Conservation (phyloP, 2,329 filamentous ascomycete species). For the Fusarium sp. region DNA sequence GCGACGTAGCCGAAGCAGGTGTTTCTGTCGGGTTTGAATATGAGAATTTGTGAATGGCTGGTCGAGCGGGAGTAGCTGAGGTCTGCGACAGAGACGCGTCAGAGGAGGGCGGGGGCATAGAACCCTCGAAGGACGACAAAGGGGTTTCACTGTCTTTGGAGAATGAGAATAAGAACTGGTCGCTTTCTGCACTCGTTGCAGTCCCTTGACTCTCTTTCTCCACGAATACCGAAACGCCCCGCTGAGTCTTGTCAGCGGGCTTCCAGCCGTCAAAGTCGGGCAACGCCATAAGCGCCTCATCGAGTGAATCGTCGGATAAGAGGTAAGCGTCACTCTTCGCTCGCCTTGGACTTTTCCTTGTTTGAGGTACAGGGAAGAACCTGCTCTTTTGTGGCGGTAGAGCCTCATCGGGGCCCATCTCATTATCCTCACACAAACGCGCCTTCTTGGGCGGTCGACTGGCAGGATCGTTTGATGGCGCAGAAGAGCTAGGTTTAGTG, state of each 20-base stretch:
- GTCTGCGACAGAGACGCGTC: slow-evolving; percentile 33
- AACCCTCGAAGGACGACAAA: slow-evolving; percentile 38
- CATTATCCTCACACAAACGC: slow-evolving; percentile 63
- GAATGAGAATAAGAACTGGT: slow-evolving; percentile 38
- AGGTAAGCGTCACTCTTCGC: slow-evolving; percentile 57
- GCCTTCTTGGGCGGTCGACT: slow-evolving; percentile 66
- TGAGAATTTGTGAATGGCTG: slow-evolving; percentile 51
- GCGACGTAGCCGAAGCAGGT: slow-evolving; percentile 51
- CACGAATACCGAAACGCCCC: slow-evolving; percentile 59
- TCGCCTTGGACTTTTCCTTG: slow-evolving; percentile 41
- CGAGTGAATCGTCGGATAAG: slow-evolving; percentile 68
- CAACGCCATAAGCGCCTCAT: slow-evolving; percentile 63
- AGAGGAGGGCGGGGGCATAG: slow-evolving; percentile 48
- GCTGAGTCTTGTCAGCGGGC: slow-evolving; percentile 49
- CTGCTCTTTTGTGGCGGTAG: slow-evolving; percentile 61
- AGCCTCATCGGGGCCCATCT: slow-evolving; percentile 50
- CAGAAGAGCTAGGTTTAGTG: slow-evolving; percentile 19
- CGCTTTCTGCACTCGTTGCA: slow-evolving; percentile 22
- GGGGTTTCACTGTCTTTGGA: slow-evolving; percentile 37
- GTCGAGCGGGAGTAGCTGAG: slow-evolving; percentile 47
- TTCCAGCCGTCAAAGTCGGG: slow-evolving; percentile 65
- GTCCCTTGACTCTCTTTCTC: slow-evolving; percentile 51
- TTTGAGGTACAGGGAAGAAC: slow-evolving; percentile 59
- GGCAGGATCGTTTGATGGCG: slow-evolving; percentile 39
- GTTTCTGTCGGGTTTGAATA: slow-evolving; percentile 48